Evolutionary conservation across 495 filamentous ascomycete species (phyloP), one percentile per base, ranked within the genome.

Genomic region (Pseudevernia furfuracea): DNA sequence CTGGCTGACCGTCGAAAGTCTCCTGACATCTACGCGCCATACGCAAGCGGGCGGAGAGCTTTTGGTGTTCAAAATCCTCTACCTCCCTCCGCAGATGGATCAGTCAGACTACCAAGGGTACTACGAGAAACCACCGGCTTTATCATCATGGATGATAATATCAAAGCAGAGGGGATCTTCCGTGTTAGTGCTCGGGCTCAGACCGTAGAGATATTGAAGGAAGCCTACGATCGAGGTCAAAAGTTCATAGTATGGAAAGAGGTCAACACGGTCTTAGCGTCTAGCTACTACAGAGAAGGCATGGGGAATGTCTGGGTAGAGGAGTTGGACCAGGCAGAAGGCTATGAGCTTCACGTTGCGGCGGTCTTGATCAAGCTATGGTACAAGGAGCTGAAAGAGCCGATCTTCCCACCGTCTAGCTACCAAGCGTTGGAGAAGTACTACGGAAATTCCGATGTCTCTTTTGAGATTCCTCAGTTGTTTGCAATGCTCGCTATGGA

Each of bases 181-280:
- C 72, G 82, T 15, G 73, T 84, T 28, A 76, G 78, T 30, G 76
- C 82, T 4, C 77, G 79, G 49, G 67, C 74, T 12, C 74, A 75
- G 36, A 70, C 80, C 25, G 74, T 78, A 21, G 78, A 81, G 21
- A 71, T 82, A 4, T 71, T 81, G 38, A 74, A 73, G 52, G 82
- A 84, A 63, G 79, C 81, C 10, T 83, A 83, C 59, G 80, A 84
- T 70, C 71, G 81, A 37, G 75, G 75, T 4, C 82, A 84, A 64
- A 72, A 77, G 34, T 81, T 78, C 67, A 77, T 81, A 43, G 65
- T 81, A 8, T 81, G 79, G 79, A 78, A 75, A 58, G 79, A 81
- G 44, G 69, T 63, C 19, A 65, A 65, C 14, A 71, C 64, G 0
- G 65, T 69, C 4, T 62, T 79, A 19, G 70, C 60, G 15, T 68